Percentiles rank a stretch among this genome's conserved stretches.
Evolutionary conservation across 345 rosid genomes (phyloP).

Genomic region (Lepidium didymum): DNA sequence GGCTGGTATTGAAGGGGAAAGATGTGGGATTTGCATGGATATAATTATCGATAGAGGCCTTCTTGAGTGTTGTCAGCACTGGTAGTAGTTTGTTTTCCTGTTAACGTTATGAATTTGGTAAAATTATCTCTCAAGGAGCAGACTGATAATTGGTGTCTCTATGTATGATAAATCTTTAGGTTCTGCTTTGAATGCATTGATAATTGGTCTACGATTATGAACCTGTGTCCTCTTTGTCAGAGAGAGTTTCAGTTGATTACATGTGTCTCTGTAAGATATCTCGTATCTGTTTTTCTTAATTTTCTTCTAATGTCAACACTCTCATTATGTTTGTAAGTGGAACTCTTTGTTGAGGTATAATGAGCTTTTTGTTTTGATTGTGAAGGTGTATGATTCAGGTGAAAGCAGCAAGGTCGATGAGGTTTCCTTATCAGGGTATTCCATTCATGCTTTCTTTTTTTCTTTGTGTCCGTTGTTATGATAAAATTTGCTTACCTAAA

Average conservation of each 20-base stretch:
- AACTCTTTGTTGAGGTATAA: conserved; percentile 12
- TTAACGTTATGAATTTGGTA: background rate
- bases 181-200: conserved; percentile 98
- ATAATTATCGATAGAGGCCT: conserved; percentile 87
- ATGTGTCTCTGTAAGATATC: conserved; percentile 84
- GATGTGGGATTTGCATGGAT: conserved; percentile 99
- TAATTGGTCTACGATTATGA: conserved; percentile 95
- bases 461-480: background rate
- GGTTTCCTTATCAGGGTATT: conserved; percentile 61
- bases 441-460: background rate
- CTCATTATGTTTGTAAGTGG: background rate
- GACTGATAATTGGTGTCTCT: conserved; percentile 3
- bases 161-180: conserved; percentile 41
- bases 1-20: conserved; percentile 57
- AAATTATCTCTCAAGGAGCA: background rate
- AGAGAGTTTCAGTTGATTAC: conserved; percentile 92
- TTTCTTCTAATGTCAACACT: background rate
- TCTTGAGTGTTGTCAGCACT: conserved; percentile 95
- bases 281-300: background rate
- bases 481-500: background rate
- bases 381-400: conserved; percentile 81
- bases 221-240: conserved; percentile 97
- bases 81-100: conserved; percentile 33
- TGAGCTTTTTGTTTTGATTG: conserved; percentile 23
- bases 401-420: conserved; percentile 75